Evolutionary conservation across 768 basidiomycete genomes (phyloP), one percentile per base, ranked within the genome.

Genomic region (Exidia glandulosa): DNA sequence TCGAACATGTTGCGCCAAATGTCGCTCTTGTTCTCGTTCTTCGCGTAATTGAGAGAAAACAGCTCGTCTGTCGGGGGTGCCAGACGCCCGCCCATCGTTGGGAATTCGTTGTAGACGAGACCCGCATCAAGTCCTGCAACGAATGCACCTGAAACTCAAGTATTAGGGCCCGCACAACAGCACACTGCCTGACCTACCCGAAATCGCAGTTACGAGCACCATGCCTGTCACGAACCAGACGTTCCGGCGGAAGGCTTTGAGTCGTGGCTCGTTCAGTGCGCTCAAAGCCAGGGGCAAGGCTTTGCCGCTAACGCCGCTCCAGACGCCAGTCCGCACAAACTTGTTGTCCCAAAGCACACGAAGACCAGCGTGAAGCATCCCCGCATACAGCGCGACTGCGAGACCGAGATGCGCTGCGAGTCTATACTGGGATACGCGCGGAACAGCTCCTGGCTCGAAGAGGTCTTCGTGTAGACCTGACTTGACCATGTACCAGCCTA

Each of bases 401-500:
- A 91, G 78, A n/a, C 88, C 87, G 2, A 99, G 81, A 70, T 99
- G 96, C 19, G 94, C 89, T 2, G 94, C 96, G 29, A 99, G 83
- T 12, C 96, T 81, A 71, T 99, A 99, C 70, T 99, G 96, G 19
- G 91, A 94, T 9, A 99, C 96, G 6, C 96, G 86, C 2, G 96
- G 94, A 6, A 95, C 88, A 12, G 89, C 86, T 16, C 86, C 87
- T 3, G 89, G 88, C 5, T 85, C 80, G 74, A 97, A 79, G 58
- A 90, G 76, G 12, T 88, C 81, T 58, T 90, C 83, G 66, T 94
- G 88, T 12, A 99, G 77, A 1, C 96, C 96, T 13, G 94, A 97
- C 71, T 94, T 88, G 59, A 99, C 96, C 96, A 99, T 99, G 77
- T 98, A 97, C 96, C 96, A 99, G 30, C 96, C 96, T 23, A 99